Base-by-base conservation (phyloP, 2,329 filamentous ascomycete genomes). In the Lachnellula willkommii region DNA sequence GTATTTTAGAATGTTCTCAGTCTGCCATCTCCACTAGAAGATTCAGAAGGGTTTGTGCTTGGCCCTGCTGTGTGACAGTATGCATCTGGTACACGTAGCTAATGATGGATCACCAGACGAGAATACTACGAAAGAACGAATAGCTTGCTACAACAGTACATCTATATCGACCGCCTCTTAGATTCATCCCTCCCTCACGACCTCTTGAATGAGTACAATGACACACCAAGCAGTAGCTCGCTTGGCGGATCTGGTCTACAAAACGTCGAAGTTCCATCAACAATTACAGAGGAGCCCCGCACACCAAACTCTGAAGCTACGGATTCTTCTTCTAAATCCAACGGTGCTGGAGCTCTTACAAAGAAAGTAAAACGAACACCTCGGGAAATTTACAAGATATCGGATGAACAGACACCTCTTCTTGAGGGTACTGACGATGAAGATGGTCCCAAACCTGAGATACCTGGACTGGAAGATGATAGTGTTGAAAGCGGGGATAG, bases 131-230 rank as follows among this genome's bases (percentile, higher is more conserved):
- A 95, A 75, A 84, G 89, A 45, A 93, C 86, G 68, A 97, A 97
- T 73, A 85, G 86, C 63, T 78, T 96, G 45, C 84, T 97, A 57
- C 89, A 94, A 70, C 88, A 95, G 70, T 97, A 96, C 70, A 79
- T 95, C 60, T 96, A 95, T 70, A 96, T 96, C 65, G 93, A 96
- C 73, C 83, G 87, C 52, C 77, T 97, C 55, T 80, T 97, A 59
- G 91, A 96, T 73, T 96, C 90, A 8, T 92, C 90, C 32, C 82
- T 96, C n/a, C 92, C 92, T 2, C 92, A 95, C 68, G 87, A 93
- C 65, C 77, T 97, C 46, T 84, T 97, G 56, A 92, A 95, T 68
- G 92, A 96, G 72, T 96, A 96, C 71, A 85, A 85, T 61, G 77
- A 87, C 57, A 66, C 63, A 11, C 62, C 62, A 2, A 56, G 60